Conservation (phyloP, 1,284 basidiomycete species). For the Trichosporon asahii region DNA sequence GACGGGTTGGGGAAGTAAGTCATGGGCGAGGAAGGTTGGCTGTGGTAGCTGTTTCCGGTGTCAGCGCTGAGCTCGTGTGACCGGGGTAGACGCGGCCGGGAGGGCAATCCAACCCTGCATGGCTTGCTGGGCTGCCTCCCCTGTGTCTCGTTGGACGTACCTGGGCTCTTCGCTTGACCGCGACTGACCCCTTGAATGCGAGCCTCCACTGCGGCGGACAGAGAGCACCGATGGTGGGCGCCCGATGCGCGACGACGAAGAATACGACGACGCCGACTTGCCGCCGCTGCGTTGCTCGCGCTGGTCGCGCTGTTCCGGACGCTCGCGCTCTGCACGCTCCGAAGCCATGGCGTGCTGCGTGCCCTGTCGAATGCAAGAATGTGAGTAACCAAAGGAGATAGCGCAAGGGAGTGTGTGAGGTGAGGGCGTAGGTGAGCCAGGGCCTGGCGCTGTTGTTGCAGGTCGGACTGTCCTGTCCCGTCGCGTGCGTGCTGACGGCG, state of each 20-base stretch:
- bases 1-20: slow-evolving; percentile 48
- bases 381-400: background rate
- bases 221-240: slow-evolving; percentile 1
- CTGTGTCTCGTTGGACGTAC: slow-evolving; percentile 3
- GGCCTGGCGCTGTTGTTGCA: background rate
- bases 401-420: background rate
- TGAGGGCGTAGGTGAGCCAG: background rate
- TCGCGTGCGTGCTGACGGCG: background rate
- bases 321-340: background rate
- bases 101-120: background rate
- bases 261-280: slow-evolving; percentile 5
- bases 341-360: background rate
- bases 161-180: slow-evolving; percentile 7
- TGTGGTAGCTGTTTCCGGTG: slow-evolving; percentile 6
- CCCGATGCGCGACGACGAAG: background rate
- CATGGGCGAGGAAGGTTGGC: slow-evolving; percentile 39
- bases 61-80: slow-evolving; percentile 1
- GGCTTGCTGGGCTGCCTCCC: background rate
- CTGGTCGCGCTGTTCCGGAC: no score
- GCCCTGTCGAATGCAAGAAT: background rate
- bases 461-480: background rate
- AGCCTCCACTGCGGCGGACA: slow-evolving; percentile 1
- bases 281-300: background rate
- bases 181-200: slow-evolving; percentile 10
- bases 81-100: background rate